phyloP scores from a whole-genome alignment of 345 rosid species.

The Pugionium dolabratum region DNA sequence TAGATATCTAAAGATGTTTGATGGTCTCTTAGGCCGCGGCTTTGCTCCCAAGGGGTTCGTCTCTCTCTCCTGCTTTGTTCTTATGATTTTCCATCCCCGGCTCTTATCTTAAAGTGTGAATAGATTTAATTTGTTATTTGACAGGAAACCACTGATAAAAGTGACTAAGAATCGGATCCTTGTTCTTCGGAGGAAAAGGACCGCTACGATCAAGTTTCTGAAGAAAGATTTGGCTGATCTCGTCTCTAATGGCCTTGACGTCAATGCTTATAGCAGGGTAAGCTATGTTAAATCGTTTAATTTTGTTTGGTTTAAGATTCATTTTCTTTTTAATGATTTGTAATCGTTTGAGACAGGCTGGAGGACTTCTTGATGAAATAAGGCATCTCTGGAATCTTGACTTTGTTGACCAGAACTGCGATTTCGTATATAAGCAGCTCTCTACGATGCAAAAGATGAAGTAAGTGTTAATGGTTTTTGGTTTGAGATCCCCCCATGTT shows the following conservation, averaged over 20 bases:
- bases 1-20: constrained; percentile 62
- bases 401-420: constrained; percentile 63
- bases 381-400: constrained; percentile 65
- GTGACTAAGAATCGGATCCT: constrained; percentile 80
- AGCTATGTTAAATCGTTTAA: not conserved
- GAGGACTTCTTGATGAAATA: constrained; percentile 76
- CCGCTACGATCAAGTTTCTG: constrained; percentile 78
- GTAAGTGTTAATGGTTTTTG: constrained; percentile 40
- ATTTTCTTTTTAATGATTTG: not conserved
- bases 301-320: not conserved
- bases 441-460: constrained; percentile 66
- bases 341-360: constrained; percentile 52
- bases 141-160: constrained; percentile 83
- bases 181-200: constrained; percentile 77
- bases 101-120: not conserved
- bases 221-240: constrained; percentile 94
- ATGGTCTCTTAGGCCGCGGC: constrained; percentile 84
- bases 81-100: not conserved
- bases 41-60: constrained; percentile 70
- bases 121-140: not conserved
- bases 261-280: constrained; percentile 82
- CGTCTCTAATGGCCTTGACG: constrained; percentile 76
- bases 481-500: not conserved
- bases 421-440: constrained; percentile 66
- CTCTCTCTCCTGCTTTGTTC: not conserved